phyloP scores from a whole-genome alignment of 345 rosid species.

The Carallia pectinifolia region DNA sequence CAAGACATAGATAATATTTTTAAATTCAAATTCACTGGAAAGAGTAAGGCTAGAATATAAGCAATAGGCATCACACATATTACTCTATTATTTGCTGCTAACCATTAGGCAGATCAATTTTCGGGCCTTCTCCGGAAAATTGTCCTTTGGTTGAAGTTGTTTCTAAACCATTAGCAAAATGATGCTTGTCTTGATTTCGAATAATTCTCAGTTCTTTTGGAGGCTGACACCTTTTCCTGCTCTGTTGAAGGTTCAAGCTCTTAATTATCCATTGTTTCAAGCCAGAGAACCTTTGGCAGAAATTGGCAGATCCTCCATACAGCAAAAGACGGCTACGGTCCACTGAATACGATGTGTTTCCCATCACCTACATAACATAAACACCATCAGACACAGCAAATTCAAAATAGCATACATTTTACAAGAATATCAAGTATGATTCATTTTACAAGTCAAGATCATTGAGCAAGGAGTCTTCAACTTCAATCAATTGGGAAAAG shows the following conservation, averaged over 20 bases:
- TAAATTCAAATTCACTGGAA: too few relatives aligned
- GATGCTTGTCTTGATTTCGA: constrained; percentile 33
- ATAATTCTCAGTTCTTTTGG: constrained; percentile 35
- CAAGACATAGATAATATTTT: not conserved
- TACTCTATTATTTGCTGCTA: not conserved
- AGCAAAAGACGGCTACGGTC: constrained; percentile 33
- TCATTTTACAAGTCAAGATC: too few relatives aligned
- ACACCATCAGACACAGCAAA: constrained; percentile 14
- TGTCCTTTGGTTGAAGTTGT: constrained; percentile 28
- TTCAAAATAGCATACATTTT: too few relatives aligned
- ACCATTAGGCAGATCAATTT: constrained; percentile 21
- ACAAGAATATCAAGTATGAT: too few relatives aligned
- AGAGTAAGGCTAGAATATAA: too few relatives aligned
- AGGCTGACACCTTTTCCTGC: constrained; percentile 24
- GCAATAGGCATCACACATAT: too few relatives aligned
- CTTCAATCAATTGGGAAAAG: too few relatives aligned
- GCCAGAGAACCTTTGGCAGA: constrained; percentile 43
- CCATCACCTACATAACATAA: constrained; percentile 24
- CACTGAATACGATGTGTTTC: constrained; percentile 20
- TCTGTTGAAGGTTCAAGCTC: constrained; percentile 35
- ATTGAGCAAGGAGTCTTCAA: too few relatives aligned
- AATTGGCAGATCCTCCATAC: constrained; percentile 36
- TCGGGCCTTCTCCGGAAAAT: constrained; percentile 20
- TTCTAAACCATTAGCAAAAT: constrained; percentile 25
- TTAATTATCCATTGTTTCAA: constrained; percentile 43